Conservation (phyloP, 225 moss, liverwort and hornwort species). For the Marchantia paleacea region DNA sequence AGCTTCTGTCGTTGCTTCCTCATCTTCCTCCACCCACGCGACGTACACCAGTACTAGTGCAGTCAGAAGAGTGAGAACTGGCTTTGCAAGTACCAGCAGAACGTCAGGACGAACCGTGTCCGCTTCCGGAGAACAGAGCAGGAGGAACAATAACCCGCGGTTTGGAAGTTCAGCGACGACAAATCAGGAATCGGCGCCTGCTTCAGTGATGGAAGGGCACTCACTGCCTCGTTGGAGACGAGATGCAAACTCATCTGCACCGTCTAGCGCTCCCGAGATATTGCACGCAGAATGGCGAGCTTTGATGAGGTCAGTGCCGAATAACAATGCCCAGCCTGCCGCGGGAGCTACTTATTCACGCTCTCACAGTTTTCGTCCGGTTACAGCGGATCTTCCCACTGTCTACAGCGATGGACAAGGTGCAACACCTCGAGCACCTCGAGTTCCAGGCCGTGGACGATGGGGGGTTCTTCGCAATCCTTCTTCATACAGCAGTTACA, state of each 20-base stretch:
- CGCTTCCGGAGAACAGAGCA: conserved; percentile 10
- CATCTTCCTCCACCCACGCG: background rate
- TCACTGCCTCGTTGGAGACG: conserved; percentile 24
- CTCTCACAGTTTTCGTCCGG: background rate
- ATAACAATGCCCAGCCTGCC: background rate
- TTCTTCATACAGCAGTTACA: background rate
- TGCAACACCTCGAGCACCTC: conserved; percentile 4
- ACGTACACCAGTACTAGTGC: conserved; percentile 7
- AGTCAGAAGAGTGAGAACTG: conserved; percentile 19
- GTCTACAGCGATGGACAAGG: background rate
- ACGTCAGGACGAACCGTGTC: conserved; percentile 2
- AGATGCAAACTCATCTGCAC: conserved; percentile 11
- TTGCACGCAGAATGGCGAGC: conserved; percentile 22
- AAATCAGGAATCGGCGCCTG: conserved; percentile 28
- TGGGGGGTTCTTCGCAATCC: background rate
- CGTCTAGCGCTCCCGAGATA: background rate
- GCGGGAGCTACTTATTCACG: background rate
- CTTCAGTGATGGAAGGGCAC: conserved; percentile 23
- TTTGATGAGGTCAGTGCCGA: background rate
- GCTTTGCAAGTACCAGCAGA: background rate
- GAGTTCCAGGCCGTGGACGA: background rate
- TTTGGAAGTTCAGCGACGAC: conserved; percentile 12
- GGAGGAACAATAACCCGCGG: background rate
- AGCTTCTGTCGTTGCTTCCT: background rate
- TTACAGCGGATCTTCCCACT: background rate